Evolutionary conservation across 805 yeast genomes (phyloP), one percentile per base, ranked within the genome.

Genomic region (Vanderwaltozyma polyspora): DNA sequence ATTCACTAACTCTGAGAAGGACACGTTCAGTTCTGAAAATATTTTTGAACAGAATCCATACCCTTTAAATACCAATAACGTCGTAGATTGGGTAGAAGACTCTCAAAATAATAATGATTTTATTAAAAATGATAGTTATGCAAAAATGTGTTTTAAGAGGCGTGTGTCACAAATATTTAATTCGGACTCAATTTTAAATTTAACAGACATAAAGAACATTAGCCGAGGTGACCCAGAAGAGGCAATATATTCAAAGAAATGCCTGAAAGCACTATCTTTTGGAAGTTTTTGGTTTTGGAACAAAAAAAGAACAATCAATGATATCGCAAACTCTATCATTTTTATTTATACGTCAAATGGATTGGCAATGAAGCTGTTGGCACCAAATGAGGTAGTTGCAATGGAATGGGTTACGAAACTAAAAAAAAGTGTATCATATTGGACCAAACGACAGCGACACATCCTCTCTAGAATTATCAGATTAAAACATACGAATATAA

Each of bases 361-460:
- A 0, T 45, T 69, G 0, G 39, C 34, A 1, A 39, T 79, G 10
- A 62, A 67, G 29, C 52, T 84, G 9, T 71, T 76, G 36, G 84
- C 91, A 0, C 72, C 75, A 3, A 61, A 63, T 39, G 43, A 60
- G 13, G 24, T 22, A 0, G 47, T 68, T 0, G 62, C 89, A 31
- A 70, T 74, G 43, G 71, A 69, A 41, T 87, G 95, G 97, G 64
- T 79, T 0, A n/a, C 17, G 1, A 57, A 73, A 33, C 56, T 87
- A 23, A 41, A 36, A 0, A 56, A 59, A 5, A 45, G 79, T 14
- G 47, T 48, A 7, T 40, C 39, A 2, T 87, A 78, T 51, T 87
- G 96, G 96, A 60, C 49, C 16, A 38, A 48, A 9, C 62, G 74
- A 32, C 57, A 52, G 18, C 46, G 45, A 1, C 64, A 66, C 8